Percentiles rank a stretch among this genome's conserved stretches.
Evolutionary conservation across 2,329 filamentous ascomycete species (phyloP).

Genomic region (Claviceps sorghi): DNA sequence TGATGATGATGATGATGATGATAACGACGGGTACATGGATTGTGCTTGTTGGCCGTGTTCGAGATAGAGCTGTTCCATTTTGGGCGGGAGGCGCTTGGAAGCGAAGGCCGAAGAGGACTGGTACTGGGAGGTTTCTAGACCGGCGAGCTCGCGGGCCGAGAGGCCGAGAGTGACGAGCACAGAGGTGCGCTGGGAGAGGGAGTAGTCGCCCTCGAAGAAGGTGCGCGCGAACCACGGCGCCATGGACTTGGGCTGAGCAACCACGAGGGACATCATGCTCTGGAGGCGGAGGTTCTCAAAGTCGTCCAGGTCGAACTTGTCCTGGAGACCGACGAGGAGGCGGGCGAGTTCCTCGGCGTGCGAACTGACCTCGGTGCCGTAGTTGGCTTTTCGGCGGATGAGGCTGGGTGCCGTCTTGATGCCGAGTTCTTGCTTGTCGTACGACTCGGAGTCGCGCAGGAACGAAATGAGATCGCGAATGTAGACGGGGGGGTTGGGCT

Average conservation of each 20-base stretch:
- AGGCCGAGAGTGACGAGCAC: slow-evolving; percentile 73
- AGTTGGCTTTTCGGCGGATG: slow-evolving; percentile 76
- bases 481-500: slow-evolving; percentile 74
- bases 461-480: slow-evolving; percentile 70
- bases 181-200: slow-evolving; percentile 66
- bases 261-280: slow-evolving; percentile 65
- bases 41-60: slow-evolving; percentile 13
- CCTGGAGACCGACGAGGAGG: slow-evolving; percentile 63
- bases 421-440: slow-evolving; percentile 70
- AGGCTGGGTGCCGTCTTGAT: slow-evolving; percentile 62
- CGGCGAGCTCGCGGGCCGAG: slow-evolving; percentile 70
- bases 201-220: slow-evolving; percentile 88
- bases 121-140: slow-evolving; percentile 47
- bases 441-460: slow-evolving; percentile 67
- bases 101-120: slow-evolving; percentile 48
- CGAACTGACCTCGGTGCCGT: slow-evolving; percentile 75
- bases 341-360: slow-evolving; percentile 70
- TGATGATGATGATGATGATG: not conserved
- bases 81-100: slow-evolving; percentile 61
- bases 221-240: slow-evolving; percentile 71
- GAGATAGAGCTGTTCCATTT: slow-evolving; percentile 58
- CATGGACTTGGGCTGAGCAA: slow-evolving; percentile 63
- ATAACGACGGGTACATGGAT: slow-evolving; percentile 6
- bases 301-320: slow-evolving; percentile 67
- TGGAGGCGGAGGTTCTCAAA: slow-evolving; percentile 67